phyloP scores from a whole-genome alignment of 1,139 yeast genomes.

The Candida sp. region DNA sequence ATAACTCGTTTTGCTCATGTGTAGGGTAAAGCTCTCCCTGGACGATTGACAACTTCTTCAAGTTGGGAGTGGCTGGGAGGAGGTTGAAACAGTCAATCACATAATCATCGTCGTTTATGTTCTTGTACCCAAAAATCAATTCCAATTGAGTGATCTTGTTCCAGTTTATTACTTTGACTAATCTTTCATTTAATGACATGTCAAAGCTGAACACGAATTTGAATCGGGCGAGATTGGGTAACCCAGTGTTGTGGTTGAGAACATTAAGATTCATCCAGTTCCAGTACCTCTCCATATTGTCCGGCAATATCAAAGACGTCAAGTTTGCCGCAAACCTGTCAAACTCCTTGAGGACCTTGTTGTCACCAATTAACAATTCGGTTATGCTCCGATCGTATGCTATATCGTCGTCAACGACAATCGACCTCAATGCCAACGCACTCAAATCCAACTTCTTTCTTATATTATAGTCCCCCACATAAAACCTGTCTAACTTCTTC shows the following conservation, averaged over 20 bases:
- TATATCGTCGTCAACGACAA: constrained; percentile 18
- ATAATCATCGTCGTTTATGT: constrained; percentile 45
- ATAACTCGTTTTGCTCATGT: constrained; percentile 57
- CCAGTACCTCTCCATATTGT: constrained; percentile 19
- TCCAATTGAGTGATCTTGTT: constrained; percentile 23
- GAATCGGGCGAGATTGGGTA: constrained; percentile 19
- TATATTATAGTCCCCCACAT: constrained; percentile 18
- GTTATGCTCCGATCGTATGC: no score
- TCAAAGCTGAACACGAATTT: constrained; percentile 19
- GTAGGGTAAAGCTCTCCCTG: constrained; percentile 39
- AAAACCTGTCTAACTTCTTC: constrained; percentile 15
- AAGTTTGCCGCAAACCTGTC: constrained; percentile 3
- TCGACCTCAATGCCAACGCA: constrained; percentile 12
- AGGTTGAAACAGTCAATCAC: constrained; percentile 36
- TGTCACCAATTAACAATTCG: constrained; percentile 15
- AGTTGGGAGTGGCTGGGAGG: constrained; percentile 21
- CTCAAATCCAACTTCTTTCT: constrained; percentile 14
- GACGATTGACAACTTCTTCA: constrained; percentile 46
- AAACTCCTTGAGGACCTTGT: constrained; percentile 3
- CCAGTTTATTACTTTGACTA: constrained; percentile 21
- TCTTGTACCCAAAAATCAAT: constrained; percentile 28
- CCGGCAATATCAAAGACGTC: constrained; percentile 20
- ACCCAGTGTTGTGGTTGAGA: constrained; percentile 6
- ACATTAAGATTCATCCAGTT: constrained; percentile 15
- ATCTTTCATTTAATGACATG: constrained; percentile 7